Evolutionary conservation across 208 protist species (phyloP).

Genomic region (Trypanosoma platydactyli): DNA sequence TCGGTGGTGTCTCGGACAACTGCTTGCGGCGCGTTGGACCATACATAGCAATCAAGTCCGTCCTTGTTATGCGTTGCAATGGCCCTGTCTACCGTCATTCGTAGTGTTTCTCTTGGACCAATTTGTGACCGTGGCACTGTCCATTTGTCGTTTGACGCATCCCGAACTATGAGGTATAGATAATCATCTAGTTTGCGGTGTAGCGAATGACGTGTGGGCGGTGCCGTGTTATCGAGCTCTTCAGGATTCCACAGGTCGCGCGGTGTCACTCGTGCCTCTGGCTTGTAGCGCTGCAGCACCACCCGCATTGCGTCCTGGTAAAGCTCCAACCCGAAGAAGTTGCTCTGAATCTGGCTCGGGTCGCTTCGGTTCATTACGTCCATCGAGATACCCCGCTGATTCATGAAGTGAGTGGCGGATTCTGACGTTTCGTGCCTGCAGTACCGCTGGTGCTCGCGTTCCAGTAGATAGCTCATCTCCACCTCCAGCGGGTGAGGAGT

Average conservation of each 20-base stretch:
- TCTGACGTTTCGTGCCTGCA: constrained; percentile 68
- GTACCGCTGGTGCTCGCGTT: constrained; percentile 85
- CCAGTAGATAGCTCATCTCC: constrained; percentile 70
- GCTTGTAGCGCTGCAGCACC: constrained; percentile 73
- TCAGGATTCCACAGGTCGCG: constrained; percentile 48
- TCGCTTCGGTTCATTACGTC: constrained; percentile 71
- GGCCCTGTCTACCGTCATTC: constrained; percentile 68
- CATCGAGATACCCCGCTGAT: constrained; percentile 59
- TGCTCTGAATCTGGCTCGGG: constrained; percentile 56
- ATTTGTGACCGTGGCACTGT: constrained; percentile 56
- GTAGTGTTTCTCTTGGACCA: constrained; percentile 54
- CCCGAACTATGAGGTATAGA: constrained; percentile 74
- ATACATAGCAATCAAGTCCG: constrained; percentile 61
- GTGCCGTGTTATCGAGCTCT: constrained; percentile 25
- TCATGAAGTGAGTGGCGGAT: constrained; percentile 73
- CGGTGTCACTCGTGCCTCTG: constrained; percentile 52
- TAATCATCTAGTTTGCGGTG: constrained; percentile 80
- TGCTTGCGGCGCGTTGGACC: constrained; percentile 83
- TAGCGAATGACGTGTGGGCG: constrained; percentile 62
- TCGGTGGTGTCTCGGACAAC: constrained; percentile 38
- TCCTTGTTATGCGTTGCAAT: constrained; percentile 57
- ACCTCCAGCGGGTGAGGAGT: constrained; percentile 74
- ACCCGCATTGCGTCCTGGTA: constrained; percentile 85
- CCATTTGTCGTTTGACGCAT: constrained; percentile 59
- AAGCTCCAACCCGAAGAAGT: constrained; percentile 80